Conservation (phyloP, 139 green algal species). For the Chlorella vulgaris region DNA sequence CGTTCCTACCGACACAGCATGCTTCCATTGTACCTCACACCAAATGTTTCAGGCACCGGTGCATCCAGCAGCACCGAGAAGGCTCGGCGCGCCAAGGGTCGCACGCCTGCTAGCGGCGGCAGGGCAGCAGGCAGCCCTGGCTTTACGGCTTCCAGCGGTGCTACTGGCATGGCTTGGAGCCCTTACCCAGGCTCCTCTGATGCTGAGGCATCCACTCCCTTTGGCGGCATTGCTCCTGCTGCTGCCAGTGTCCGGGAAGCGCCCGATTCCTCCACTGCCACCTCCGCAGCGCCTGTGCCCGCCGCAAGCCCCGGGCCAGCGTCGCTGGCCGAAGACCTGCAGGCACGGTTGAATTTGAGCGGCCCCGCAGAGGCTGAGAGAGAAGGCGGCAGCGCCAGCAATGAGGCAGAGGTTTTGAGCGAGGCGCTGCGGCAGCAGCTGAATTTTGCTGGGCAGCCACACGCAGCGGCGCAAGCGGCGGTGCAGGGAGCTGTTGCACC, state of each 20-base stretch:
- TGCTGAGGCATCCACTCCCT: not conserved
- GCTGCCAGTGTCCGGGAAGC: no score
- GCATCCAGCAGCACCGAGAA: not conserved
- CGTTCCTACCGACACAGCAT: no score
- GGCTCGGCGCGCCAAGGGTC: not conserved
- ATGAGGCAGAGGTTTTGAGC: not conserved
- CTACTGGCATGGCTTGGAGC: slow-evolving; percentile 17
- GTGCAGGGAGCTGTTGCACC: not conserved
- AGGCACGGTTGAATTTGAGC: not conserved
- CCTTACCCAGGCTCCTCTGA: slow-evolving; percentile 16
- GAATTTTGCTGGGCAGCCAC: not conserved
- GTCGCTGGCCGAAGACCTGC: slow-evolving; percentile 10
- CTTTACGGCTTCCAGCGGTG: slow-evolving; percentile 9
- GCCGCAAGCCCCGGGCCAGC: not conserved
- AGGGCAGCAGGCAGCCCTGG: slow-evolving; percentile 14
- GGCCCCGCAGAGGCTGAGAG: not conserved
- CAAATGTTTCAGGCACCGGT: not conserved
- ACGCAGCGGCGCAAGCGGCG: not conserved
- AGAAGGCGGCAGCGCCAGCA: not conserved
- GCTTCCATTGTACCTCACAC: not conserved
- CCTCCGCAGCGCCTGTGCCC: not conserved
- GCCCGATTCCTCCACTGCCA: slow-evolving; percentile 10
- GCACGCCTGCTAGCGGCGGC: not conserved
- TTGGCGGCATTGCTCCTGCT: not conserved
- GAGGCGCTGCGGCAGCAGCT: not conserved